Evolutionary conservation across 2,329 filamentous ascomycete genomes (phyloP), one percentile per base, ranked within the genome.

Genomic region (Fusarium citri): DNA sequence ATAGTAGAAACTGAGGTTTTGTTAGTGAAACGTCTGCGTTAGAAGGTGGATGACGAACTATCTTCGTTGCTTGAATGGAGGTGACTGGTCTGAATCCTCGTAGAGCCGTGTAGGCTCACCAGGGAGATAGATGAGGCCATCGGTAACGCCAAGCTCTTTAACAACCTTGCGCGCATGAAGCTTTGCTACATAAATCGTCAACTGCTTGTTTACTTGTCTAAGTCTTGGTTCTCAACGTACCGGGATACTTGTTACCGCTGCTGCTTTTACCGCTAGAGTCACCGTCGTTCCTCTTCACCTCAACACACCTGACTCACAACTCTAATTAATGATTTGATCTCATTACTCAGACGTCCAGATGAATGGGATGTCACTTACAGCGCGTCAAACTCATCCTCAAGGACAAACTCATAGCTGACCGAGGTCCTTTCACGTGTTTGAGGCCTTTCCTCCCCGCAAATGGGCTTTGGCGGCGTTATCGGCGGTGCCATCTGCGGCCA

Each of bases 51-150:
- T 10, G 18, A 77, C 85, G 61, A 81, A 88, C 86, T 89, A 88
- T 79, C 87, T 82, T 42, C 86, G 82, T 74, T 89, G 87, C 46
- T 87, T 83, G 69, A 89, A 88, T 42, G 80, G 78, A 23, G 84
- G 85, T 0, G 83, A 83, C 78, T 86, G 85, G 70, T 89, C 87
- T 11, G 87, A 89, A 78, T 89, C 85, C 72, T 88, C 86, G 69
- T 84, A 88, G n/a, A 80, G 79, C 20, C 78, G 77, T 28, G 85
- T 83, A 4, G 82, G 77, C 71, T 87, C 83, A 23, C 87, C 87
- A 1, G 85, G 85, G 18, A 89, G 80, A 73, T 84, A 89, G 73
- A 89, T 81, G 74, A 89, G 79, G 60, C 87, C 87, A 67, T 83
- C 78, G 28, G 79, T 75, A 48, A 82, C 81, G 12, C 80, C 83